phyloP scores from a whole-genome alignment of 495 filamentous ascomycete genomes.

The Lepraria neglecta region DNA sequence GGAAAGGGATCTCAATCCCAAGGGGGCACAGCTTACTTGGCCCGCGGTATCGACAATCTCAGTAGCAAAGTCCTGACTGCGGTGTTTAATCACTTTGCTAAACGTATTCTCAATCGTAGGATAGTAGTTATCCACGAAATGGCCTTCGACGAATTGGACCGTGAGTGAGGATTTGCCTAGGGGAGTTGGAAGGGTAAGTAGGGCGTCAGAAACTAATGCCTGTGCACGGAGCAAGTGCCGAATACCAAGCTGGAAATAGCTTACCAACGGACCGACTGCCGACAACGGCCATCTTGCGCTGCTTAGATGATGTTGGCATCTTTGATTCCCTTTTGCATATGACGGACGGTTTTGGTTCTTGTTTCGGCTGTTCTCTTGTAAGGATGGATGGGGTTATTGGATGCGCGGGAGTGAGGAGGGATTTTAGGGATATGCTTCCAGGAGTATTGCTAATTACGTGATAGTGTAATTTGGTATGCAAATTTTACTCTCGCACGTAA shows the following conservation, averaged over 20 bases:
- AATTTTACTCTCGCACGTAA: not conserved
- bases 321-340: not conserved
- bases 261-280: slow-evolving; percentile 95
- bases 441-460: slow-evolving; percentile 13
- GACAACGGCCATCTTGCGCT: slow-evolving; percentile 96
- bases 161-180: slow-evolving; percentile 96
- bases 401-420: slow-evolving; percentile 6
- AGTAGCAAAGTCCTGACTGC: slow-evolving; percentile 86
- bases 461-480: slow-evolving; percentile 5
- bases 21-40: slow-evolving; percentile 56
- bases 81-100: slow-evolving; percentile 85
- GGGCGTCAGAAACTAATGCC: not conserved
- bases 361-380: too few species aligned
- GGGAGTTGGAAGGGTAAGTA: not conserved
- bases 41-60: slow-evolving; percentile 99
- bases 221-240: slow-evolving; percentile 5
- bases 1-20: slow-evolving; percentile 13
- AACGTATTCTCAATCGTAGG: slow-evolving; percentile 99
- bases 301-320: slow-evolving; percentile 76
- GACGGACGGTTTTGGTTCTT: too few species aligned
- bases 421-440: slow-evolving; percentile 11
- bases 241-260: slow-evolving; percentile 26
- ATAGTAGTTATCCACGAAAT: slow-evolving; percentile 98
- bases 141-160: slow-evolving; percentile 93
- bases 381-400: not conserved